Conservation (phyloP, 495 filamentous ascomycete species). For the Talaromyces trachyspermus region DNA sequence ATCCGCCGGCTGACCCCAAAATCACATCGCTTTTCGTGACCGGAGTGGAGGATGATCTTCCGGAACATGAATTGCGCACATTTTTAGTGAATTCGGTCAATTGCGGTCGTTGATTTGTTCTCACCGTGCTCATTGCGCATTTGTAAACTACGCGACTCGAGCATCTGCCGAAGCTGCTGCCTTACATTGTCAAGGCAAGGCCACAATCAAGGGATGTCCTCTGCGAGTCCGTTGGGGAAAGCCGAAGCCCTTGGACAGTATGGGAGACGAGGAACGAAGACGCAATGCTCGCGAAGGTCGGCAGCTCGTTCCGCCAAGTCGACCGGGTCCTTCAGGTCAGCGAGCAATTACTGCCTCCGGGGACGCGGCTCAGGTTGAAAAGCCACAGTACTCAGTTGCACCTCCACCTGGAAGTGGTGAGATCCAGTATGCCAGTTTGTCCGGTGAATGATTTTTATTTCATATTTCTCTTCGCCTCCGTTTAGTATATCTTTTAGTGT, state of each 20-base stretch:
- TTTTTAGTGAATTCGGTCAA: conserved; percentile 84
- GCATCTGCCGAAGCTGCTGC: conserved; percentile 79
- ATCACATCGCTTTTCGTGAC: conserved; percentile 91
- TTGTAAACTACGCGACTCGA: conserved; percentile 83
- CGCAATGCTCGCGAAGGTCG: conserved; percentile 68
- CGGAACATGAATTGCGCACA: conserved; percentile 80
- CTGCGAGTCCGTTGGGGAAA: conserved; percentile 85
- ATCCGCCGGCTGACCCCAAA: conserved; percentile 72
- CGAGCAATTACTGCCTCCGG: conserved; percentile 27
- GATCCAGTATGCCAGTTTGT: conserved; percentile 76
- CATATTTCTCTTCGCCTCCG: no score
- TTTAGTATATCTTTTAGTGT: conserved; percentile 11
- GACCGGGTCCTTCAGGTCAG: conserved; percentile 20
- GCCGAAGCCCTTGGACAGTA: conserved; percentile 80
- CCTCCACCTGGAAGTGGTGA: conserved; percentile 78
- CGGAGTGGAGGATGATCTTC: conserved; percentile 91
- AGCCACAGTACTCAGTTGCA: conserved; percentile 52
- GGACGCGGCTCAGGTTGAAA: conserved; percentile 30
- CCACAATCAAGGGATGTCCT: conserved; percentile 76
- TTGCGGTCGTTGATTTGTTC: conserved; percentile 88
- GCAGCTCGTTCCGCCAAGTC: conserved; percentile 36
- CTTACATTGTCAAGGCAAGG: conserved; percentile 76
- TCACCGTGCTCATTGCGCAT: conserved; percentile 93
- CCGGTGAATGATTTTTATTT: conserved; percentile 48
- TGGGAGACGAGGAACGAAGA: conserved; percentile 75